Conservation (phyloP, 2,329 filamentous ascomycete genomes). For the Fusarium oxysporum region DNA sequence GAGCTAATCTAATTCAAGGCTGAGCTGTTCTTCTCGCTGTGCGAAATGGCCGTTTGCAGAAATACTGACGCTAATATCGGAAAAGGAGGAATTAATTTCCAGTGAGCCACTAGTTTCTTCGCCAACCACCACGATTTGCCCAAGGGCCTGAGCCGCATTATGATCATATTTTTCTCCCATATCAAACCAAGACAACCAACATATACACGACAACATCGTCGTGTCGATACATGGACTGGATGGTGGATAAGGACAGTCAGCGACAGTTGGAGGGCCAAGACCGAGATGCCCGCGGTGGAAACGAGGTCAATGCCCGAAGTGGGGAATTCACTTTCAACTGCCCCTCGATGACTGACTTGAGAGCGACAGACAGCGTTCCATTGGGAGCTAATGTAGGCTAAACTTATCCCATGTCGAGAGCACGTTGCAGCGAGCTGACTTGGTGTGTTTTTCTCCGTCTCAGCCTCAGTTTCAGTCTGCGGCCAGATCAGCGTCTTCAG, state of each 20-base stretch:
- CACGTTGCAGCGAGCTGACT: not conserved
- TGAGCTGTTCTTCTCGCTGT: not conserved
- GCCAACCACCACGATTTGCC: not conserved
- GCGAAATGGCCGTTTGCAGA: not conserved
- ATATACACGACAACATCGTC: not conserved
- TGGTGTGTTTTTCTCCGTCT: not conserved
- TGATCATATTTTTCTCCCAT: not conserved
- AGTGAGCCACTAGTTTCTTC: not conserved
- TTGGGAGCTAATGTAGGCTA: not conserved
- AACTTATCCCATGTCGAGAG: not conserved
- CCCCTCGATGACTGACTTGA: not conserved
- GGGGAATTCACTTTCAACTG: not conserved
- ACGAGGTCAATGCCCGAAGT: not conserved
- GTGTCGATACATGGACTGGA: not conserved
- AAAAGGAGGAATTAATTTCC: slow-evolving; percentile 10
- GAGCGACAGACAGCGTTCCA: not conserved
- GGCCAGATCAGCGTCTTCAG: not conserved
- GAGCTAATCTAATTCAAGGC: not conserved
- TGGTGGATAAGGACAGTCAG: not conserved
- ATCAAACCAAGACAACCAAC: not conserved
- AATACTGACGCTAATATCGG: not conserved
- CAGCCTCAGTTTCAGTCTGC: not conserved
- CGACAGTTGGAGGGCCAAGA: not conserved
- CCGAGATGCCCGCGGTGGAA: not conserved
- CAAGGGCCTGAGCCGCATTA: not conserved